A percentile compares a stretch with the other conserved stretches of the same genome.
Evolutionary conservation across 768 basidiomycete species (phyloP).

Genomic region (Pisolithus orientalis): DNA sequence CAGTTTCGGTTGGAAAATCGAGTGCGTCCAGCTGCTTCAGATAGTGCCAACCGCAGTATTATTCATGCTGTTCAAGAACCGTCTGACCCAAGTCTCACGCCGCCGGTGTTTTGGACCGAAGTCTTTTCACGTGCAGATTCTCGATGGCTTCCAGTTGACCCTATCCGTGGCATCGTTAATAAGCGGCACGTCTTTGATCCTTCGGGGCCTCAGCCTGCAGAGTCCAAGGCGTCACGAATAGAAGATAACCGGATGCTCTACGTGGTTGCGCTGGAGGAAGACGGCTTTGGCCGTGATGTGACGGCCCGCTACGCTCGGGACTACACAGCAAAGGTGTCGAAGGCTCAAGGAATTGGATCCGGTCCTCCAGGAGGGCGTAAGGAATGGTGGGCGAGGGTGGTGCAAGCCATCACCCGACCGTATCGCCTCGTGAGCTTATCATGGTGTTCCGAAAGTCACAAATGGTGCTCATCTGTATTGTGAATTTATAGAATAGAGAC

Average conservation of each 20-base stretch:
- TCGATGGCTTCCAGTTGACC: conserved; percentile 92
- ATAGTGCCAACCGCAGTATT: conserved; percentile 10
- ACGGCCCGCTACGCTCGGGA: conserved; percentile 83
- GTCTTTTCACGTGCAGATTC: conserved; percentile 90
- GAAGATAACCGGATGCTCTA: conserved; percentile 86
- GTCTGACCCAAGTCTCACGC: conserved; percentile 51
- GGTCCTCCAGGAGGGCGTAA: conserved; percentile 48
- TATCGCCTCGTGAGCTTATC: conserved; percentile 66
- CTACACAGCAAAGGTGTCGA: conserved; percentile 74
- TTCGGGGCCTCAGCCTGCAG: conserved; percentile 25
- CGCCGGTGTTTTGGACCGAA: conserved; percentile 96
- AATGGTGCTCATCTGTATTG: conserved; percentile 9
- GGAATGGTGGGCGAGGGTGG: conserved; percentile 82
- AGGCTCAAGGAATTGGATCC: conserved; percentile 59
- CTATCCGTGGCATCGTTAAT: conserved; percentile 73
- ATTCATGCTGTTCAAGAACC: conserved; percentile 17
- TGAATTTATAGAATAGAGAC: conserved; percentile 67
- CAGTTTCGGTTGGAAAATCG: conserved; percentile 8
- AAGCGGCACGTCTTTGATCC: conserved; percentile 81
- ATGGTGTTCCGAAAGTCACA: conserved; percentile 12
- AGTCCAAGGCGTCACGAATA: conserved; percentile 11
- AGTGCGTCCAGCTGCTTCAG: conserved; percentile 12
- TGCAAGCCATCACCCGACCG: conserved; percentile 58
- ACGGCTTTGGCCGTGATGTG: conserved; percentile 87
- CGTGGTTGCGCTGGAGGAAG: conserved; percentile 92